Conservation (phyloP, 257 asterid genomes). For the Salvia splendens region DNA sequence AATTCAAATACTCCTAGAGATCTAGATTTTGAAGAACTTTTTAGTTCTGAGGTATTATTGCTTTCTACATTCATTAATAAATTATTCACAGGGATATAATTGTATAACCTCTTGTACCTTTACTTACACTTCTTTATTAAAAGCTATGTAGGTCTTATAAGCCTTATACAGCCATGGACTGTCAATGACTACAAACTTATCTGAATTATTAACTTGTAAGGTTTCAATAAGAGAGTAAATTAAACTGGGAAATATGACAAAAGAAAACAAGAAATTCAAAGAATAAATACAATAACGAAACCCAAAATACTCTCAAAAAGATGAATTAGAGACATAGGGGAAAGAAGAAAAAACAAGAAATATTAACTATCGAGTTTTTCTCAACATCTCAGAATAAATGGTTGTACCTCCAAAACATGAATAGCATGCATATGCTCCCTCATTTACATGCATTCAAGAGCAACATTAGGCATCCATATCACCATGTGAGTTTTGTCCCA, state of each 20-base stretch:
- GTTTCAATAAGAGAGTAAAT: conserved; percentile 20
- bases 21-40: neutral
- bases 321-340: conserved; percentile 24
- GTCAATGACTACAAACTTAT: neutral
- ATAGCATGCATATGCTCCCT: conserved; percentile 28
- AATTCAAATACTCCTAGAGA: neutral
- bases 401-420: conserved; percentile 43
- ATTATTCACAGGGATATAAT: neutral
- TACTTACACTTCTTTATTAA: neutral
- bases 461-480: conserved; percentile 26
- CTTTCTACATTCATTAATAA: neutral
- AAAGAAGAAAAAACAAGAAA: neutral
- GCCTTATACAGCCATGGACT: neutral
- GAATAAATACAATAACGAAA: conserved; percentile 46
- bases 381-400: conserved; percentile 36
- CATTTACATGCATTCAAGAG: conserved; percentile 20
- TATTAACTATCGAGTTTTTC: conserved; percentile 21
- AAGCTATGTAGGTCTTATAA: neutral
- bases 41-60: neutral
- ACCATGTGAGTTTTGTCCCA: conserved; percentile 40
- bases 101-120: neutral
- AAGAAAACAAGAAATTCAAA: conserved; percentile 36
- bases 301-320: conserved; percentile 27
- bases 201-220: neutral
- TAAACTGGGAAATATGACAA: neutral